phyloP scores from a whole-genome alignment of 2,329 filamentous ascomycete genomes.

The Verticillium dahliae region DNA sequence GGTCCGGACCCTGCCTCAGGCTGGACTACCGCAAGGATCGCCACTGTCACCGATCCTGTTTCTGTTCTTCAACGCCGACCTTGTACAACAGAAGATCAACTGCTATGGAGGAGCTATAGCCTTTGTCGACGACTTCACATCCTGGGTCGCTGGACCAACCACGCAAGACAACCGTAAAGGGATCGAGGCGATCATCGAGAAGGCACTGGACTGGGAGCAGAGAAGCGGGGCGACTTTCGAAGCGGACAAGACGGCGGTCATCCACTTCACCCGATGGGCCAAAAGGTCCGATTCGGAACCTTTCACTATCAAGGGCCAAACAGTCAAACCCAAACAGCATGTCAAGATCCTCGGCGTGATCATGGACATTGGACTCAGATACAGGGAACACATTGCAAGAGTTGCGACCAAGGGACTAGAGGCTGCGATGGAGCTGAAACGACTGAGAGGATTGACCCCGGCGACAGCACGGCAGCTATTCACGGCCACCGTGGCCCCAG shows the following conservation, averaged over 20 bases:
- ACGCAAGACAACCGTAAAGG: constrained; percentile 7
- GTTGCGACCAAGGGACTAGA: too few relatives aligned
- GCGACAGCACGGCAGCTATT: too few relatives aligned
- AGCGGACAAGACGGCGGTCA: constrained; percentile 16
- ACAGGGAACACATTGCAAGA: too few relatives aligned
- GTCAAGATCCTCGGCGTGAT: constrained; percentile 14
- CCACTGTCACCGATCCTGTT: constrained; percentile 27
- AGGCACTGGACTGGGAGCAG: constrained; percentile 14
- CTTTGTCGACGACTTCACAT: constrained; percentile 6
- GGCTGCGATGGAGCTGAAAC: too few relatives aligned
- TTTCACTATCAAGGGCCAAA: neutral
- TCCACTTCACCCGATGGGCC: constrained; percentile 1
- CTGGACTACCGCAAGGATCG: constrained; percentile 22
- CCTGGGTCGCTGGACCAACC: neutral
- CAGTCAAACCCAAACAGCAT: neutral
- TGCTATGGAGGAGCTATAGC: constrained; percentile 16
- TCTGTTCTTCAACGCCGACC: constrained; percentile 20
- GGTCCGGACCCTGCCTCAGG: constrained; percentile 9
- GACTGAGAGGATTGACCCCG: too few relatives aligned
- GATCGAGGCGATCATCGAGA: constrained; percentile 15
- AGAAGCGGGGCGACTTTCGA: constrained; percentile 18
- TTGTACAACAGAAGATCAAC: constrained; percentile 20
- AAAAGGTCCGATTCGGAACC: neutral
- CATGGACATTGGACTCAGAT: constrained; percentile 8
- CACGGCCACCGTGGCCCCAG: neutral